Evolutionary conservation across 2,329 filamentous ascomycete species (phyloP).

Genomic region (Ophiostoma novo-ulmi): DNA sequence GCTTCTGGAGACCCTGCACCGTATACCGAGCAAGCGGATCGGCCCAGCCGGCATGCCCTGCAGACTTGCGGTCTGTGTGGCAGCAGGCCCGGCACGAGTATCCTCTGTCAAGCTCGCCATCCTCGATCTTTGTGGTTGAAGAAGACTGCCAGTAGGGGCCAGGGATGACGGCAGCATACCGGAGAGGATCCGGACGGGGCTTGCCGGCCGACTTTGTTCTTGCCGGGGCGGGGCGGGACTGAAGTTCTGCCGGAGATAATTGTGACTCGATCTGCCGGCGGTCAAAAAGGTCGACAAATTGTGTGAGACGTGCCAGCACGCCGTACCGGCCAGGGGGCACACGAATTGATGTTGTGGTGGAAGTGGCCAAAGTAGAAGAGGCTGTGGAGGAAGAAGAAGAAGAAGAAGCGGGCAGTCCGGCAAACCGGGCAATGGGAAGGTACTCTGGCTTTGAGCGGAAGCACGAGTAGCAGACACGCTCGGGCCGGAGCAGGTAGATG

Average conservation of each 20-base stretch:
- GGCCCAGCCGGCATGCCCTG: constrained; percentile 25
- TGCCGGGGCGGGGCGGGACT: not conserved
- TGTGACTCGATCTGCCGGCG: constrained; percentile 18
- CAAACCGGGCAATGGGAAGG: constrained; percentile 23
- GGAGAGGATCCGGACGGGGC: constrained; percentile 23
- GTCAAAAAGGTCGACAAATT: constrained; percentile 25
- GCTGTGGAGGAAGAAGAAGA: not conserved
- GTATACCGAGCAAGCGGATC: constrained; percentile 27
- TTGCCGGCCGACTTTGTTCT: not conserved
- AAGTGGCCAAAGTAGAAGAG: not conserved
- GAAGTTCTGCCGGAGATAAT: not conserved
- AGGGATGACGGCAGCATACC: constrained; percentile 27
- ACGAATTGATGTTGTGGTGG: constrained; percentile 13
- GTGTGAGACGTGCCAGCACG: constrained; percentile 23
- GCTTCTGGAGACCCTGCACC: constrained; percentile 21
- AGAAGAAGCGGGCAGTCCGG: not conserved
- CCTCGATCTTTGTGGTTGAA: not conserved
- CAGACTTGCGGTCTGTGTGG: constrained; percentile 22
- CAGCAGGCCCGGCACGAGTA: constrained; percentile 26
- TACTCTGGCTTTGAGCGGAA: constrained; percentile 27
- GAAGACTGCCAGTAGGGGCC: constrained; percentile 25
- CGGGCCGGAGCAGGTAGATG: constrained; percentile 26
- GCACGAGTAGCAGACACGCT: constrained; percentile 27
- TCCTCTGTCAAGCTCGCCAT: constrained; percentile 21
- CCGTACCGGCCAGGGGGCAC: constrained; percentile 26